Evolutionary conservation across 2,329 filamentous ascomycete species (phyloP), one percentile per base, ranked within the genome.

Genomic region (Cladosporium sp.): DNA sequence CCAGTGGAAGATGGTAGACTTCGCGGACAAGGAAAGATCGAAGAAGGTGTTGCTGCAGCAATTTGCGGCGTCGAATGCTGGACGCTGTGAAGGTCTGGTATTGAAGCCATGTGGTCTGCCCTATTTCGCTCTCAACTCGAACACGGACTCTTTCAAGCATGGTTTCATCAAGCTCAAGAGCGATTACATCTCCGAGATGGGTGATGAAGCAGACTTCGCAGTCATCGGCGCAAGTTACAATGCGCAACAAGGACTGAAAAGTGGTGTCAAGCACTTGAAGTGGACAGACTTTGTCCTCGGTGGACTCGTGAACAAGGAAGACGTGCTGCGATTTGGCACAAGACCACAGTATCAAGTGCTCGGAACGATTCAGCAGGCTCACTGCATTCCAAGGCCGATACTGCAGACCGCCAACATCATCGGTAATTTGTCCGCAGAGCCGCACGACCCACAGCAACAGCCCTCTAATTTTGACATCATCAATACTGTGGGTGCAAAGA

Each of bases 241-340:
- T 69, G 79, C 89, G 3, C 80, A 83, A 59, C 85, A 87, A 67
- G 90, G 89, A 8, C 82, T 81, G 55, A 80, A 82, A 8, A 84
- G 86, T 57, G 77, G 80, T 5, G 76, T 89, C 2, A 80, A 81
- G 35, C 66, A n/a, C 44, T 62, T 76, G 56, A 74, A 84, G 63
- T 96, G 90, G 89, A 96, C 91, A 3, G 87, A 91, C 60, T 96
- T 96, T 72, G 89, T 90, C 72, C 78, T 96, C 18, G 93, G 88
- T 1, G 96, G 92, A 75, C 80, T 93, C 10, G 80, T 85, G 26
- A 95, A 95, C 71, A 88, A 86, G 70, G 81, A 85, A 6, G 83
- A 85, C 16, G 85, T 89, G 0, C 74, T 80, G 31, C 80, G 84
- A 7, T 84, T 80, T 69, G 76, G 79, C 2, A 80, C 78, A 3